Conservation (phyloP, 148 eudicot species). For the Suaeda aralocaspica region DNA sequence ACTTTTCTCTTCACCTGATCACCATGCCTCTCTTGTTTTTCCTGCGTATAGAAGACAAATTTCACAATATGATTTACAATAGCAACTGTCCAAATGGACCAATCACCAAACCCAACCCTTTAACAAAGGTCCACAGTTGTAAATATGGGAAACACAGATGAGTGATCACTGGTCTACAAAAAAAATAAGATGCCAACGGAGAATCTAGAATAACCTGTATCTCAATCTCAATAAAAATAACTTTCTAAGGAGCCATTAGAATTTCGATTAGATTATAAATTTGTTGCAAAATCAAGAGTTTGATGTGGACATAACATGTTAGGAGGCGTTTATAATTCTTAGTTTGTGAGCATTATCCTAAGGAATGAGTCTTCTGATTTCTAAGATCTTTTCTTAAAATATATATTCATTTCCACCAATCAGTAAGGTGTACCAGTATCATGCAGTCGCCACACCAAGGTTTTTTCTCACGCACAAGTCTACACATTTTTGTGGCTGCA, state of each 20-base stretch:
- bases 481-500: slow-evolving; percentile 92
- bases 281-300: not conserved
- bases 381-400: not conserved
- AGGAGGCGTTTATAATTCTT: not conserved
- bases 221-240: not conserved
- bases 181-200: not conserved
- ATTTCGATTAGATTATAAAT: not conserved
- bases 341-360: too few species aligned
- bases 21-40: slow-evolving; percentile 67
- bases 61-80: not conserved
- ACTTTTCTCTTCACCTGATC: slow-evolving; percentile 64
- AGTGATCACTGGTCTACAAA: not conserved
- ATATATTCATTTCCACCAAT: not conserved
- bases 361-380: not conserved
- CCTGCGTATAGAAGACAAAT: slow-evolving; percentile 46
- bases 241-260: not conserved
- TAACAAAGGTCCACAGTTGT: not conserved
- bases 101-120: not conserved
- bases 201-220: not conserved
- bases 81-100: not conserved
- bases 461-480: slow-evolving; percentile 75
- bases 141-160: not conserved
- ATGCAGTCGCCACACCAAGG: slow-evolving; percentile 96
- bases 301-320: not conserved
- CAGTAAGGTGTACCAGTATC: slow-evolving; percentile 66